Conservation (phyloP, 768 basidiomycete species). For the Tricholoma furcatifolium region DNA sequence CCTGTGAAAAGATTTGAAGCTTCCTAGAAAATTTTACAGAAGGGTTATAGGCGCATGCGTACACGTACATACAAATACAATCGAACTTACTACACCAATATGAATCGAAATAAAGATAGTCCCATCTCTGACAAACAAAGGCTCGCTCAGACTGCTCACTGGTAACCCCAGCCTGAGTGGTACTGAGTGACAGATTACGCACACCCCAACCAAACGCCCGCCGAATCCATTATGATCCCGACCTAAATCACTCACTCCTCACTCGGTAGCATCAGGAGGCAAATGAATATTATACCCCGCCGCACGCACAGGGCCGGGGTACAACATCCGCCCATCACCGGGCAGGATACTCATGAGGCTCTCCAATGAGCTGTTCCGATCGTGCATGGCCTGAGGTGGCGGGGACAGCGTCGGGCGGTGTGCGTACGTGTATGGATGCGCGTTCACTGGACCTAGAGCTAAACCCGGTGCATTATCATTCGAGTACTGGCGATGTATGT, state of each 20-base stretch:
- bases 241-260: not conserved
- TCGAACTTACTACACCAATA: too few species aligned
- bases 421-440: too few species aligned
- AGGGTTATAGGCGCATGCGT: too few species aligned
- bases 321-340: conserved; percentile 28
- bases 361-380: conserved; percentile 24
- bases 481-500: conserved; percentile 2
- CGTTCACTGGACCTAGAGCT: not conserved
- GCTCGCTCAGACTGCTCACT: not conserved
- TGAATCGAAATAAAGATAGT: too few species aligned
- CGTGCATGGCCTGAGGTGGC: conserved; percentile 8
- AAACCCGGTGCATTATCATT: conserved; percentile 17
- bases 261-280: not conserved
- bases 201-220: not conserved
- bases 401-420: conserved; percentile 5
- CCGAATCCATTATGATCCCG: not conserved
- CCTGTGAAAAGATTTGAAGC: too few species aligned
- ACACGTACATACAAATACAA: too few species aligned
- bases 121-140: too few species aligned
- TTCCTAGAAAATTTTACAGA: too few species aligned
- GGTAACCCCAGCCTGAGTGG: not conserved
- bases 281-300: conserved; percentile 25
- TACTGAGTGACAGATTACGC: not conserved
- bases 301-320: conserved; percentile 36
- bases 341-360: conserved; percentile 14